phyloP scores from a whole-genome alignment of 1,139 yeast genomes.

The Candida albicans region DNA sequence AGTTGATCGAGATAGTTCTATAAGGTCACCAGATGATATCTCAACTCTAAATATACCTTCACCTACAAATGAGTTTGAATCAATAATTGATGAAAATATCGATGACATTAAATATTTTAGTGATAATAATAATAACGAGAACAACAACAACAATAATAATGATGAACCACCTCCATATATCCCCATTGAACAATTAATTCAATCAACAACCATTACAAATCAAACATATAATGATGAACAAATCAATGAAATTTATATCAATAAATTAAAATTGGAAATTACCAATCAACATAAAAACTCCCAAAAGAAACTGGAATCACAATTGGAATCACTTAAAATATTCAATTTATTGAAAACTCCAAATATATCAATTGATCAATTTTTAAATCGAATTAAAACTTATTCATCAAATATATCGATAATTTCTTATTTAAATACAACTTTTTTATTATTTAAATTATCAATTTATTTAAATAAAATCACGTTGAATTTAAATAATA shows the following conservation, averaged over 20 bases:
- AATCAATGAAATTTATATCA: constrained; percentile 19
- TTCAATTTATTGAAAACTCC: constrained; percentile 42
- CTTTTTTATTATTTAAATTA: constrained; percentile 39
- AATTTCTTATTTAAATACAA: constrained; percentile 42
- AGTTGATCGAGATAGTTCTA: constrained; percentile 3
- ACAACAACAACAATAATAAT: constrained; percentile 8
- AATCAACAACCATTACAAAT: constrained; percentile 16
- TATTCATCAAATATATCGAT: constrained; percentile 45
- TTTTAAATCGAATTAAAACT: constrained; percentile 39
- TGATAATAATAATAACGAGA: not conserved
- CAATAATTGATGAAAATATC: constrained; percentile 9
- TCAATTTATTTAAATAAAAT: constrained; percentile 32
- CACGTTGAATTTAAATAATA: constrained; percentile 34
- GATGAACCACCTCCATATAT: constrained; percentile 18
- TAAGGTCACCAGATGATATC: constrained; percentile 14
- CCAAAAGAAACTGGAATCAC: no score
- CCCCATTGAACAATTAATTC: constrained; percentile 27
- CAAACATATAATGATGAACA: constrained; percentile 8
- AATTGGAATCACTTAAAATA: constrained; percentile 22
- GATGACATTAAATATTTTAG: constrained; percentile 9
- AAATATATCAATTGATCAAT: constrained; percentile 35
- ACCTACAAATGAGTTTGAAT: constrained; percentile 5
- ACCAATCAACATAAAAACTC: constrained; percentile 17
- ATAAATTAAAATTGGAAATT: constrained; percentile 22
- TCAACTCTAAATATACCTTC: constrained; percentile 5